Evolutionary conservation across 352 stramenopile species (phyloP).

Genomic region (Pythium biforme): DNA sequence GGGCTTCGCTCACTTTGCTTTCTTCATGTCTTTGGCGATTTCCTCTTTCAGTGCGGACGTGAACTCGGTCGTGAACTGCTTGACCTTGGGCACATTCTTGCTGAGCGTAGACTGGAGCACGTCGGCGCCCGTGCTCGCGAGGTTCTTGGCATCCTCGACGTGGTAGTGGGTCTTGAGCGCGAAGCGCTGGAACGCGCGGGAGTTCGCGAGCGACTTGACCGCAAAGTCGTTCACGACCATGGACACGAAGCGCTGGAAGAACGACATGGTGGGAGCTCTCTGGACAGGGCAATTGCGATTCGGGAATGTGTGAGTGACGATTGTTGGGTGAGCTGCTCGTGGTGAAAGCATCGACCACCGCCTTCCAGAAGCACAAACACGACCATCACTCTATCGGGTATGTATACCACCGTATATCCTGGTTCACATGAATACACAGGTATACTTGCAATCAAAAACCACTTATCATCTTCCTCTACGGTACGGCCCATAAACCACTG

Average conservation of each 20-base stretch:
- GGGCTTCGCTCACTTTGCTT: constrained; percentile 53
- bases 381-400: constrained; percentile 22
- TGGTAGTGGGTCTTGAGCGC: constrained; percentile 84
- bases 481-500: constrained; percentile 18
- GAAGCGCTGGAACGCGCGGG: constrained; percentile 80
- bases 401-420: constrained; percentile 11
- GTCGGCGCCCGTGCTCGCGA: constrained; percentile 49
- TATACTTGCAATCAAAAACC: constrained; percentile 21
- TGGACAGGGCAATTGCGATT: neutral
- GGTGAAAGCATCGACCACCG: neutral
- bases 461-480: neutral
- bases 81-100: constrained; percentile 66
- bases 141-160: constrained; percentile 78
- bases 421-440: neutral
- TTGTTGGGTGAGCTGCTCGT: neutral
- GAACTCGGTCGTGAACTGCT: constrained; percentile 51
- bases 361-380: constrained; percentile 8
- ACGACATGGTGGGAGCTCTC: constrained; percentile 36
- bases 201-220: constrained; percentile 82
- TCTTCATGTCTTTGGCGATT: constrained; percentile 64
- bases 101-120: constrained; percentile 51
- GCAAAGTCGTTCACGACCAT: constrained; percentile 86
- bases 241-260: constrained; percentile 79
- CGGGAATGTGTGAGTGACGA: neutral
- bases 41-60: constrained; percentile 70